Base-by-base conservation (phyloP, 148 eudicot genomes). In the Spergularia bocconei region DNA sequence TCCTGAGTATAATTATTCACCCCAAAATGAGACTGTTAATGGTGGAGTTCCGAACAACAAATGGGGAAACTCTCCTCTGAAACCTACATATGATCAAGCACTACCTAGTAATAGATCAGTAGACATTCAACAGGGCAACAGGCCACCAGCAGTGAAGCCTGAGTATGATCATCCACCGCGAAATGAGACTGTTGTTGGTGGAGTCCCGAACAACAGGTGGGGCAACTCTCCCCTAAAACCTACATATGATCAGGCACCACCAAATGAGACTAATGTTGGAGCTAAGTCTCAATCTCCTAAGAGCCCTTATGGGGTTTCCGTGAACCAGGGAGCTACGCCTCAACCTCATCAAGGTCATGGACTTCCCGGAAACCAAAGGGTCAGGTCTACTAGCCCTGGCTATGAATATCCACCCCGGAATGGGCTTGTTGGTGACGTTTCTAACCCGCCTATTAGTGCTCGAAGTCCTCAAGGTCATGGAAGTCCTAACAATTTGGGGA, bases 361-460 rank as follows among this genome's bases (percentile, higher is more conserved):
- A 54, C 53, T 44, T 51, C 59, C 66, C 11, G 41, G 55, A 60
- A 57, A 48, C 71, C 48, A 61, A 58, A 7, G 76, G 75, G 48
- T 33, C 13, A 72, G 47, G 62, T 38, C 75, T 33, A 38, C 77
- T 17, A 84, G 64, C 61, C 79, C 63, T 21, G 33, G 15, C 12
- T 54, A 60, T 39, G 78, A 69, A 39, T 71, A 66, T 54, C 71
- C 82, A 5, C 81, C 70, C 10, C 69, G 14, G 51, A 38, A 65
- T 58, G 62, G 13, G 9, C 19, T 20, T 38, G 13, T 11, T 36
- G 67, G 33, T 5, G 67, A 16, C 13, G 44, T 16, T 61, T 41
- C 25, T 4, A 71, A 13, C 53, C 10, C 69, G 17, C 20, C 72
- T 1, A 11, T 20, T 39, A 75, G 66, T 38, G 33, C 78, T 38